Evolutionary conservation across 1,284 basidiomycete genomes (phyloP).

Genomic region (Naganishia cerealis): DNA sequence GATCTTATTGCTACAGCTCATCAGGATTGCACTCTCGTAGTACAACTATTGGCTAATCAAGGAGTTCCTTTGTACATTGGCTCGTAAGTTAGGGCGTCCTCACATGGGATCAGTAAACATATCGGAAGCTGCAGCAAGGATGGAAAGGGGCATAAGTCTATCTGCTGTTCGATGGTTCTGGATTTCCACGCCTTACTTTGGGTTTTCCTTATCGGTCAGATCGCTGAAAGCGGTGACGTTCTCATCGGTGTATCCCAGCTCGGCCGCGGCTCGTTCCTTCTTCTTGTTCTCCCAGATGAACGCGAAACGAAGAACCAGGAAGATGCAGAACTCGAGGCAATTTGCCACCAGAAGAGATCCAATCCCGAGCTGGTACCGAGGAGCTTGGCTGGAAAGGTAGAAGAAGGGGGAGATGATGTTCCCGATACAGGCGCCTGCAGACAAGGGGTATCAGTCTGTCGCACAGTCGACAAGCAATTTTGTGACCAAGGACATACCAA

Average conservation of each 20-base stretch:
- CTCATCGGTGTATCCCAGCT: constrained; percentile 36
- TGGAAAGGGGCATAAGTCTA: neutral
- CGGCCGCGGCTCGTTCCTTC: constrained; percentile 47
- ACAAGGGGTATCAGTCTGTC: neutral
- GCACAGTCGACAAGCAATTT: neutral
- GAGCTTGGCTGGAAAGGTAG: constrained; percentile 51
- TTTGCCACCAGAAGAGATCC: constrained; percentile 54
- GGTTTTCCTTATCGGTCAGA: constrained; percentile 53
- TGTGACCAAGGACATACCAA: constrained; percentile 15
- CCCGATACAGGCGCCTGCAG: constrained; percentile 47
- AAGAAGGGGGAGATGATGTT: constrained; percentile 56
- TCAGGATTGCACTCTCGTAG: neutral
- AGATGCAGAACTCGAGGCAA: constrained; percentile 50
- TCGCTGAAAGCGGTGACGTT: constrained; percentile 48
- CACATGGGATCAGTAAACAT: constrained; percentile 15
- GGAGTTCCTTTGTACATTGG: neutral
- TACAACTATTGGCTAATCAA: neutral
- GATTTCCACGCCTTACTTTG: constrained; percentile 27
- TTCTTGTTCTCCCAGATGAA: constrained; percentile 54
- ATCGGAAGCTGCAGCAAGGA: constrained; percentile 23
- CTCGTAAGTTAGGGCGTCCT: neutral
- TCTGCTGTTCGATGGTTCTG: too few relatives aligned
- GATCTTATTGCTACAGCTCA: neutral
- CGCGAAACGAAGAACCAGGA: constrained; percentile 53
- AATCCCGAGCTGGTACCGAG: constrained; percentile 55